Percentiles rank a stretch among this genome's conserved stretches.
These are phyloP conservation scores for Quercus robur DNA, from an alignment of 306 rosid genomes.

Conservation along the genomic window DNA sequence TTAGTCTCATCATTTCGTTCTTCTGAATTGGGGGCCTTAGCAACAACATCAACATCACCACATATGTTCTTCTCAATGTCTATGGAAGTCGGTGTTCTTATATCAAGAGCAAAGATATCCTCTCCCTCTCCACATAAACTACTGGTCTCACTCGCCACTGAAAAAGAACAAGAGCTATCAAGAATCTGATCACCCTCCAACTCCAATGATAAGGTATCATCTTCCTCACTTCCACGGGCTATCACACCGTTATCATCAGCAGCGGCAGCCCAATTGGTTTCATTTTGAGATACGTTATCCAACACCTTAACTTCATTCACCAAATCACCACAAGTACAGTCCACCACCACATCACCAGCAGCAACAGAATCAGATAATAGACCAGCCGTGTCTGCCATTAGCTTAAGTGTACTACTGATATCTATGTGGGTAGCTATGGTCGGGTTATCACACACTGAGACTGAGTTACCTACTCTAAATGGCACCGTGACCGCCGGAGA, in stretches of 20 bases:
- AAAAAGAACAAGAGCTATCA: constrained; percentile 67
- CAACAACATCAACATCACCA: constrained; percentile 37
- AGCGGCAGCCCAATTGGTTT: constrained; percentile 30
- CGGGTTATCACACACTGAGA: constrained; percentile 70
- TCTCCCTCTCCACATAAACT: constrained; percentile 79
- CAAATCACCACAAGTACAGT: constrained; percentile 37
- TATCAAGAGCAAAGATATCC: constrained; percentile 50
- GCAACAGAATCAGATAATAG: constrained; percentile 55
- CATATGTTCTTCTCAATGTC: constrained; percentile 38
- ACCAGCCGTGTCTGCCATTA: constrained; percentile 56
- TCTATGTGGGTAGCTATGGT: constrained; percentile 53
- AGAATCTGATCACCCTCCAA: constrained; percentile 63
- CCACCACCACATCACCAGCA: constrained; percentile 45
- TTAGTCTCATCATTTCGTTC: constrained; percentile 32
- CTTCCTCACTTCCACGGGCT: constrained; percentile 62
- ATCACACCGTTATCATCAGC: constrained; percentile 24
- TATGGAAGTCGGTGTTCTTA: constrained; percentile 42
- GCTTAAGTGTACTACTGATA: constrained; percentile 65
- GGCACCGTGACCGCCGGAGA: constrained; percentile 59
- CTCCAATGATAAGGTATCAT: constrained; percentile 64
- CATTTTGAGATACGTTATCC: constrained; percentile 49
- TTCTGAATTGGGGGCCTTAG: constrained; percentile 28
- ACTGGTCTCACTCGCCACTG: constrained; percentile 68
- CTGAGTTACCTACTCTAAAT: constrained; percentile 72
- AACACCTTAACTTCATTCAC: constrained; percentile 41